Conservation (phyloP, 169 alveolate genomes). For the Eimeria praecox region DNA sequence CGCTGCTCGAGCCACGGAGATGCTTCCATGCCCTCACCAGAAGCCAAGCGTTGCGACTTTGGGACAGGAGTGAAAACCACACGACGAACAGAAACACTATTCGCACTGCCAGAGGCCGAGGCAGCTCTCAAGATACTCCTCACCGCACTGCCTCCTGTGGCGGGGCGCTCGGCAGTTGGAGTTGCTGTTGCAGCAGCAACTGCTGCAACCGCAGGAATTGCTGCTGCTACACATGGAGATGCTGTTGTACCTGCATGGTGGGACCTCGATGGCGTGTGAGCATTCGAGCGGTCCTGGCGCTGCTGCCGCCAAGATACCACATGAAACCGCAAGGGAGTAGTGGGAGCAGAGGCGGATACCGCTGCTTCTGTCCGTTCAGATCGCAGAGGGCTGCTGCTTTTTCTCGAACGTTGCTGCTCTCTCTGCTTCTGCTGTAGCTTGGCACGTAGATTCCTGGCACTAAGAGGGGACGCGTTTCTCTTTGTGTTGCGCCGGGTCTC, state of each 20-base stretch:
- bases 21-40: not conserved
- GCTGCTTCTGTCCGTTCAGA: slow-evolving; percentile 9
- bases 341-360: slow-evolving; percentile 24
- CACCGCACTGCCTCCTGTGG: not conserved
- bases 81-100: slow-evolving; percentile 44
- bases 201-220: not conserved
- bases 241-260: not conserved
- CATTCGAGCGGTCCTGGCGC: not conserved
- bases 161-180: slow-evolving; percentile 9
- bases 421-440: slow-evolving; percentile 18
- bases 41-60: not conserved
- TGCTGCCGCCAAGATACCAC: slow-evolving; percentile 6
- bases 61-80: slow-evolving; percentile 58
- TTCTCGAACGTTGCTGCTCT: not conserved
- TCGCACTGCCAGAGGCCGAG: slow-evolving; percentile 37
- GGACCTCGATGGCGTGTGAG: slow-evolving; percentile 36
- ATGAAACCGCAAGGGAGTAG: slow-evolving; percentile 36
- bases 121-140: slow-evolving; percentile 57
- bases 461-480: slow-evolving; percentile 61
- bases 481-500: slow-evolving; percentile 72
- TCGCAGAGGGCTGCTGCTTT: slow-evolving; percentile 34
- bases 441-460: slow-evolving; percentile 28
- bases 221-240: slow-evolving; percentile 1
- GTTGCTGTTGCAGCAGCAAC: slow-evolving; percentile 6
- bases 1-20: slow-evolving; percentile 11